phyloP scores from a whole-genome alignment of 2,329 filamentous ascomycete genomes.

The Colletotrichum sp. region DNA sequence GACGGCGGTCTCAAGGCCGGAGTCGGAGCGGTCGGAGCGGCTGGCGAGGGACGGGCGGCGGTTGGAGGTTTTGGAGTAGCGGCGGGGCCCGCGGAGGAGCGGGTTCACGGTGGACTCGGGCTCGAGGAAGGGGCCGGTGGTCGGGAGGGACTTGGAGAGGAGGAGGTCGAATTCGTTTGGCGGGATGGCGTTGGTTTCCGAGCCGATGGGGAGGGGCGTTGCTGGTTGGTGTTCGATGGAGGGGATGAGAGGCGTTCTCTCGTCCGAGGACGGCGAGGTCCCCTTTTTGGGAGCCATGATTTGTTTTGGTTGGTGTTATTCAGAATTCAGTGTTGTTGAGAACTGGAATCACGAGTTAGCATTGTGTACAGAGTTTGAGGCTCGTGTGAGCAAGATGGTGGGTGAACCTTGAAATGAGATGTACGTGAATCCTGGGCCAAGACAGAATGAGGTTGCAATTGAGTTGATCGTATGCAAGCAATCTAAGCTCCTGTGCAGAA shows the following conservation, averaged over 20 bases:
- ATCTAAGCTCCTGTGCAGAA: background rate
- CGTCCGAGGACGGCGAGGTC: background rate
- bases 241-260: slow-evolving; percentile 12
- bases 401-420: background rate
- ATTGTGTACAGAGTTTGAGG: background rate
- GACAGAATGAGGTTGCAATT: background rate
- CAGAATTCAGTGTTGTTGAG: background rate
- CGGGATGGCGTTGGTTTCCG: slow-evolving; percentile 29
- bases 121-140: slow-evolving; percentile 40
- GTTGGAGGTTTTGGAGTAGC: slow-evolving; percentile 26
- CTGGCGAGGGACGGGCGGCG: slow-evolving; percentile 2
- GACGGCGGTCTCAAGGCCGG: background rate
- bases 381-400: background rate
- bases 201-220: slow-evolving; percentile 16
- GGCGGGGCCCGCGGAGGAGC: slow-evolving; percentile 40
- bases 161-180: slow-evolving; percentile 40
- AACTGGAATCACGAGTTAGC: background rate
- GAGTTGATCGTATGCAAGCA: background rate
- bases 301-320: background rate
- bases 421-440: background rate
- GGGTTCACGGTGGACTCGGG: slow-evolving; percentile 45
- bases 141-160: slow-evolving; percentile 45
- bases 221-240: background rate
- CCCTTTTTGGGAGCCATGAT: background rate
- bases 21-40: background rate